A percentile compares a stretch with the other conserved stretches of the same genome.
phyloP scores from a whole-genome alignment of 1,284 basidiomycete species.

The Naganishia cerealis region DNA sequence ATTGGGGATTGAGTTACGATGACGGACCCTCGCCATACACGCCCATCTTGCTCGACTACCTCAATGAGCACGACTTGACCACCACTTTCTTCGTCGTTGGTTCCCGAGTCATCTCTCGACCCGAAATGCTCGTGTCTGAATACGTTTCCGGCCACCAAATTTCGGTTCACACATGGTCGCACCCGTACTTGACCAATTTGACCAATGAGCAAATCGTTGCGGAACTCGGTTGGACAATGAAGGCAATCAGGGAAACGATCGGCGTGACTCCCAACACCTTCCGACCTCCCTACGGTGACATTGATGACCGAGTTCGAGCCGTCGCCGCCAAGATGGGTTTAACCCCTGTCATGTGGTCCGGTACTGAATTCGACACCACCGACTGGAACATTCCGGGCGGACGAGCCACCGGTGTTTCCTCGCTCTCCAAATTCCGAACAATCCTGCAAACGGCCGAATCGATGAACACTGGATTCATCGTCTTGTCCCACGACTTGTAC shows the following conservation, averaged over 20 bases:
- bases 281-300: slow-evolving; percentile 51
- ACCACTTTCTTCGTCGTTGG: slow-evolving; percentile 93
- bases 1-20: slow-evolving; percentile 63
- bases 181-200: slow-evolving; percentile 68
- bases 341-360: slow-evolving; percentile 53
- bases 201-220: slow-evolving; percentile 86
- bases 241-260: slow-evolving; percentile 77
- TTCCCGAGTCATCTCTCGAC: slow-evolving; percentile 79
- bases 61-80: slow-evolving; percentile 65
- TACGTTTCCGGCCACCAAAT: slow-evolving; percentile 71
- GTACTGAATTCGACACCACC: slow-evolving; percentile 71
- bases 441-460: slow-evolving; percentile 52
- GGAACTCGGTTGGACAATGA: slow-evolving; percentile 87
- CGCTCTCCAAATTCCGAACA: slow-evolving; percentile 55
- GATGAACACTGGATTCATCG: slow-evolving; percentile 70
- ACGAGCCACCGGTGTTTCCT: slow-evolving; percentile 63
- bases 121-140: slow-evolving; percentile 73
- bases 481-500: slow-evolving; percentile 83
- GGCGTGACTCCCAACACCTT: slow-evolving; percentile 53
- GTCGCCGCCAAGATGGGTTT: slow-evolving; percentile 71
- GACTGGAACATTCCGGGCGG: slow-evolving; percentile 83
- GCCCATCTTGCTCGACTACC: slow-evolving; percentile 55
- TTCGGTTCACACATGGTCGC: slow-evolving; percentile 59
- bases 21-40: slow-evolving; percentile 73
- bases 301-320: slow-evolving; percentile 83